Evolutionary conservation across 106 monocot genomes (phyloP), one percentile per base, ranked within the genome.

Genomic region (Dendrobium chrysotoxum): DNA sequence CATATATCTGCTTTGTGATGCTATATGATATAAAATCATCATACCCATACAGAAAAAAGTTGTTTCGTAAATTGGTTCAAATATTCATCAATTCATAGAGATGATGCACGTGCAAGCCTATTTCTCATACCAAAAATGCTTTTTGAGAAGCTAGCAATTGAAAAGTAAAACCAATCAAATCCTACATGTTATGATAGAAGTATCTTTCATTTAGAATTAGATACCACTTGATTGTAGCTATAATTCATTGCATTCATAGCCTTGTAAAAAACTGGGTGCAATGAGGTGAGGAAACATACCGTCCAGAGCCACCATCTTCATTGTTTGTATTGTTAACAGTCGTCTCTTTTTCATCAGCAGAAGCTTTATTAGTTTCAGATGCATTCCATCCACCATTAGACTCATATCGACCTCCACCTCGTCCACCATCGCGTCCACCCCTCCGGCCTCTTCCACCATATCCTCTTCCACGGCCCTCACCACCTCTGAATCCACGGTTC

Each of bases 361-460:
- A 3, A 77, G 3, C 35, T 4, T 77, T 77, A 31, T 67, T 77
- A 46, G 30, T 68, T 67, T 46, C 76, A 77, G 66, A 23, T 42
- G 3, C 66, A 35, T 77, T 47, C 82, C 20, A 9, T 44, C 64
- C 42, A 17, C 45, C 44, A 61, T 41, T 76, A 4, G 4, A 25
- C 0, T 75, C 75, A 31, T 11, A 12, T 13, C 42, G 7, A 7
- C 20, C 28, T 15, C 45, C 18, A 35, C 25, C 76, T 4, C 50
- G 41, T 17, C n/a, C 46, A 4, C 42, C 82, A 77, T 82, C 76
- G 4, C 77, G 76, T 4, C 73, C 79, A 44, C 58, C 71, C 28
- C 42, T 79, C 18, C 79, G 73, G 5, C 83, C 83, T 31, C 79
- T 84, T 15, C 83, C 83, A 61, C 79, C 58, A 74, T 42, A 72